Percentiles rank a stretch among this genome's conserved stretches.
phyloP scores from a whole-genome alignment of 2,329 filamentous ascomycete genomes.

The Ilyonectria mors-panacis region DNA sequence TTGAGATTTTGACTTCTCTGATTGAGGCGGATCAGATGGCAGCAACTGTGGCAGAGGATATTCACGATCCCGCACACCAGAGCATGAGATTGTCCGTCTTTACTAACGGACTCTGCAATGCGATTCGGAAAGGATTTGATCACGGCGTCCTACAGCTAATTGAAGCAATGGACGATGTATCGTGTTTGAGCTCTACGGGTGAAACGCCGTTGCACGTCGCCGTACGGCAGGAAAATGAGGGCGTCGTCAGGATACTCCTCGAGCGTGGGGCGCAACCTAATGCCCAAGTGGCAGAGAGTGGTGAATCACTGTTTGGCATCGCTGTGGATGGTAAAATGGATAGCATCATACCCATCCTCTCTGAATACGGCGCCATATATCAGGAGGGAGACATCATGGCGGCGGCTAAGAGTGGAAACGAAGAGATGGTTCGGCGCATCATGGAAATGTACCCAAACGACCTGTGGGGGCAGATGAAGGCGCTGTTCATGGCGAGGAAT shows the following conservation, averaged over 20 bases:
- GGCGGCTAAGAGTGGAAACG: constrained; percentile 2
- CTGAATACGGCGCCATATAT: not conserved
- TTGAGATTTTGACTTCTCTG: not conserved
- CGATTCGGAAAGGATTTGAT: not conserved
- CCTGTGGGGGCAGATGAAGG: not conserved
- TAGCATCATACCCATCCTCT: not conserved
- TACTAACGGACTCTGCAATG: constrained; percentile 1
- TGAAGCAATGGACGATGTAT: not conserved
- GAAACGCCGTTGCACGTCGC: not conserved
- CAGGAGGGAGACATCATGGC: not conserved
- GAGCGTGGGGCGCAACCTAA: not conserved
- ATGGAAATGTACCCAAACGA: not conserved
- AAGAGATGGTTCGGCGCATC: not conserved
- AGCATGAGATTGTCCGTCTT: not conserved
- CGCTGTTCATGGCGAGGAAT: not conserved
- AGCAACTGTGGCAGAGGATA: not conserved
- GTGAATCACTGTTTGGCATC: not conserved
- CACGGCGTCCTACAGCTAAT: not conserved
- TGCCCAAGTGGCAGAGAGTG: not conserved
- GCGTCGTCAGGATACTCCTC: not conserved
- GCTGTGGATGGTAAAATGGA: not conserved
- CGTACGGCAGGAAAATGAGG: not conserved
- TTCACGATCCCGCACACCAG: not conserved
- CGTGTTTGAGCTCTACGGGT: not conserved
- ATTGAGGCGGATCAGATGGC: not conserved